Percentiles rank a stretch among this genome's conserved stretches.
Evolutionary conservation across 1,139 yeast genomes (phyloP).

Genomic region (Blastobotrys serpentis): DNA sequence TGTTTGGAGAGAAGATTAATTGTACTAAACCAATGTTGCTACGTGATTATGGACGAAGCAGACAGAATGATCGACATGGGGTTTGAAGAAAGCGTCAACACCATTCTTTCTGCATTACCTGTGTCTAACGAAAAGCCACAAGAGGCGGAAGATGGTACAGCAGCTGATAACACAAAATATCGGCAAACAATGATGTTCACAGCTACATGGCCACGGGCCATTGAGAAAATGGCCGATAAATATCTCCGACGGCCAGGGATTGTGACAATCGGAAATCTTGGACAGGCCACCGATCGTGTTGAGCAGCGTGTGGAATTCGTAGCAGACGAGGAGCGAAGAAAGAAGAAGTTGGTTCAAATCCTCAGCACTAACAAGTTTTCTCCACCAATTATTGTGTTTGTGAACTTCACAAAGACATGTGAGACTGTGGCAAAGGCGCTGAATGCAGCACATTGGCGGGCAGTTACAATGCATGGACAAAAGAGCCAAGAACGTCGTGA

Average conservation of each 20-base stretch:
- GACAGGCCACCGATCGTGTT: slow-evolving; percentile 62
- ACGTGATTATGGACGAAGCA: slow-evolving; percentile 85
- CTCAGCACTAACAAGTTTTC: slow-evolving; percentile 38
- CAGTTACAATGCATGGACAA: slow-evolving; percentile 79
- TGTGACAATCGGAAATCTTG: slow-evolving; percentile 64
- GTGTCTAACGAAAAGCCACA: slow-evolving; percentile 35
- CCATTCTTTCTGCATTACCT: slow-evolving; percentile 54
- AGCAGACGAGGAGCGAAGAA: slow-evolving; percentile 42
- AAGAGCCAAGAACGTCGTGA: slow-evolving; percentile 88
- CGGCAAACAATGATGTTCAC: slow-evolving; percentile 84
- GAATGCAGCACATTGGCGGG: slow-evolving; percentile 45
- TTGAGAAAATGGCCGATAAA: slow-evolving; percentile 61
- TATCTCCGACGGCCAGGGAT: slow-evolving; percentile 61
- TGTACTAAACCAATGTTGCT: slow-evolving; percentile 60
- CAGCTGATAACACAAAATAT: slow-evolving; percentile 26
- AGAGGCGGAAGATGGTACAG: slow-evolving; percentile 33
- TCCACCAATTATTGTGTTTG: slow-evolving; percentile 73
- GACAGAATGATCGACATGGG: slow-evolving; percentile 96
- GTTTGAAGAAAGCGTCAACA: slow-evolving; percentile 74
- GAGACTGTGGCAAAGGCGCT: slow-evolving; percentile 61
- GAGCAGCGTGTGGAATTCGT: slow-evolving; percentile 65
- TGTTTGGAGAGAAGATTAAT: slow-evolving; percentile 67
- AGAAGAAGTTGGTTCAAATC: slow-evolving; percentile 39
- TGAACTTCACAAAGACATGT: slow-evolving; percentile 70
- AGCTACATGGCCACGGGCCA: slow-evolving; percentile 81